phyloP scores from a whole-genome alignment of 2,329 filamentous ascomycete genomes.

The Botrytis byssoidea region DNA sequence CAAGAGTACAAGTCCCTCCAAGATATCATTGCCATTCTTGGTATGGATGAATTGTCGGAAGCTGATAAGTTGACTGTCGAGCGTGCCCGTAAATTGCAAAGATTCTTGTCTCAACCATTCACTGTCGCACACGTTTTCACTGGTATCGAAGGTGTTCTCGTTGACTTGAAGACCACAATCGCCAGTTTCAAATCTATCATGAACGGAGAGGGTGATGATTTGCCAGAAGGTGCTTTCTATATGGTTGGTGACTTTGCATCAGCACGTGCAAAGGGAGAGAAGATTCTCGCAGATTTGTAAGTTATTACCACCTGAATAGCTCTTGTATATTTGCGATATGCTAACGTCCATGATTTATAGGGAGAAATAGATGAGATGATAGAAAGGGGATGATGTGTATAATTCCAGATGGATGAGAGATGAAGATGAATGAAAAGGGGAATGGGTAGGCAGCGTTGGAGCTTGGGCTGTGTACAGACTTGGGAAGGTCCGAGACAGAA shows the following conservation, averaged over 20 bases:
- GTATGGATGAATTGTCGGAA: conserved; percentile 99
- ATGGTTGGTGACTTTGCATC: conserved; percentile 89
- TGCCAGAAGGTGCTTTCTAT: conserved; percentile 72
- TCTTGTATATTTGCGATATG: neutral
- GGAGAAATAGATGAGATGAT: conserved; percentile 26
- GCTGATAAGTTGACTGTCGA: conserved; percentile 99
- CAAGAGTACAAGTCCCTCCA: conserved; percentile 99
- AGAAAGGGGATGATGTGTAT: conserved; percentile 27
- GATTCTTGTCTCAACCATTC: conserved; percentile 99
- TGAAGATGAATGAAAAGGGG: conserved; percentile 25
- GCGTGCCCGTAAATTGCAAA: conserved; percentile 99
- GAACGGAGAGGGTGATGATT: conserved; percentile 88
- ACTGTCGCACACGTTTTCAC: conserved; percentile 83
- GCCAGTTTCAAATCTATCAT: conserved; percentile 86
- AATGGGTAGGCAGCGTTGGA: conserved; percentile 23
- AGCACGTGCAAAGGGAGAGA: conserved; percentile 95
- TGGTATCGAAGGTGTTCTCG: conserved; percentile 74
- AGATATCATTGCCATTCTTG: conserved; percentile 99
- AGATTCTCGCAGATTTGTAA: conserved; percentile 90
- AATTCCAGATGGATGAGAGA: conserved; percentile 31
- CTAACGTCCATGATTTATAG: conserved; percentile 1
- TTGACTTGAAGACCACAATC: conserved; percentile 99
- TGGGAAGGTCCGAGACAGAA: conserved; percentile 24
- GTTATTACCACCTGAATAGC: neutral
- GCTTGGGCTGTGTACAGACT: conserved; percentile 32